Evolutionary conservation across 2,329 filamentous ascomycete species (phyloP).

Genomic region (Dothideomycetes sp.): DNA sequence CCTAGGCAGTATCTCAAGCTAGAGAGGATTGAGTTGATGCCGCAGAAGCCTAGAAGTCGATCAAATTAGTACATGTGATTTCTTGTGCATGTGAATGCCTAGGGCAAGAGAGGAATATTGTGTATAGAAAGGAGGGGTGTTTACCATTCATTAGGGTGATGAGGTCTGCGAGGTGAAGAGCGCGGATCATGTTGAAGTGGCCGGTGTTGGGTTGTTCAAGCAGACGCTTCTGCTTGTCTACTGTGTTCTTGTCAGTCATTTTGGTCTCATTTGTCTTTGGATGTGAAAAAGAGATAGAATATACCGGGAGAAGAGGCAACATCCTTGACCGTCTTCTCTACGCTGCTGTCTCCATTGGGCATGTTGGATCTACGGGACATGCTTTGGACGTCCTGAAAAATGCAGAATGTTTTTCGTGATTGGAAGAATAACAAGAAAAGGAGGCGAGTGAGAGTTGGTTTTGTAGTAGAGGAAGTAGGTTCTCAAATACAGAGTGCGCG

Average conservation of each 20-base stretch:
- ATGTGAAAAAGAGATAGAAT: too few species aligned
- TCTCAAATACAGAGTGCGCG: too few species aligned
- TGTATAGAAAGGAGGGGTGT: too few species aligned
- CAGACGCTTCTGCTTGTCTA: conserved; percentile 67
- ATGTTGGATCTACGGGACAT: conserved; percentile 56
- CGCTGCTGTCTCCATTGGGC: conserved; percentile 32
- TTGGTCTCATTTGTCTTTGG: too few species aligned
- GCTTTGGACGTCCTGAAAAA: conserved; percentile 10
- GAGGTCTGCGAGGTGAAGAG: conserved; percentile 68
- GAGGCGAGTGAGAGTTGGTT: not conserved
- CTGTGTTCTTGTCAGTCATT: conserved; percentile 27
- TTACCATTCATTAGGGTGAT: conserved; percentile 74
- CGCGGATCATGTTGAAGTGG: conserved; percentile 53
- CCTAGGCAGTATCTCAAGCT: conserved; percentile 87
- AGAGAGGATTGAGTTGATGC: conserved; percentile 90
- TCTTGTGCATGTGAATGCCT: conserved; percentile 1
- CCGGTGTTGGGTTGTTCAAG: conserved; percentile 54
- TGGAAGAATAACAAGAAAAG: not conserved
- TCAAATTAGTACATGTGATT: too few species aligned
- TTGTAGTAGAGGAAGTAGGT: not conserved
- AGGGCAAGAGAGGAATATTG: not conserved
- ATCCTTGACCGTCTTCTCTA: conserved; percentile 30
- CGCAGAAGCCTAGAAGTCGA: conserved; percentile 55
- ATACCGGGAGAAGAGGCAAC: conserved; percentile 20
- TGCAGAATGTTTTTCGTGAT: too few species aligned